Conservation (phyloP, 345 rosid genomes). For the Conringia planisiliqua region DNA sequence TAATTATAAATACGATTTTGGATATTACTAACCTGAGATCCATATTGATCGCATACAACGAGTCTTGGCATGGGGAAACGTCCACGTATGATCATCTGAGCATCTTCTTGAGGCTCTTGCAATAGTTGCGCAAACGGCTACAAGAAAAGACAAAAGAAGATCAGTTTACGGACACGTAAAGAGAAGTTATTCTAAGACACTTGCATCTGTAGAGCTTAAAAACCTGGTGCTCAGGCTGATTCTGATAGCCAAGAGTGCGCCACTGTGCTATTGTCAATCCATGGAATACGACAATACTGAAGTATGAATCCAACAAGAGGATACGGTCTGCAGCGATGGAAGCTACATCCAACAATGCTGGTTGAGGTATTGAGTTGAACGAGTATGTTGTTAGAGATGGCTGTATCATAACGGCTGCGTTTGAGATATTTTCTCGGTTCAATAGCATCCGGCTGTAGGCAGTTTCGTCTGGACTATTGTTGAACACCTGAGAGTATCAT, state of each 20-base stretch:
- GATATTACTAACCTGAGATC: background rate
- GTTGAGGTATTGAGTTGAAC: constrained; percentile 74
- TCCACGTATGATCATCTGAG: background rate
- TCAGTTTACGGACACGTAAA: background rate
- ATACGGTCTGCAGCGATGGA: constrained; percentile 89
- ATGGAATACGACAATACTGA: constrained; percentile 89
- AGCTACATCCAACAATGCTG: constrained; percentile 91
- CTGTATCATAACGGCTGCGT: constrained; percentile 59
- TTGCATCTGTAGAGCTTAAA: background rate
- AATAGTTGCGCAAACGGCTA: background rate
- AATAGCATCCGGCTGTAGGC: constrained; percentile 31
- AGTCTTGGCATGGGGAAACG: background rate
- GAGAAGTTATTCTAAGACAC: background rate
- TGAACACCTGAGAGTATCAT: constrained; percentile 32
- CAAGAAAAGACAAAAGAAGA: background rate
- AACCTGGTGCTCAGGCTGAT: constrained; percentile 91
- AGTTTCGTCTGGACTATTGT: constrained; percentile 39
- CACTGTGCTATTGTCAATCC: constrained; percentile 99
- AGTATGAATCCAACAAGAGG: constrained; percentile 87
- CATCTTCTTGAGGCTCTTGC: background rate
- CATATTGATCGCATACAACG: background rate
- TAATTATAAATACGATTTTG: too few relatives aligned
- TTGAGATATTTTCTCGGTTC: constrained; percentile 27
- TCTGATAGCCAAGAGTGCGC: constrained; percentile 91
- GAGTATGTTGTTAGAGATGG: constrained; percentile 92